phyloP scores from a whole-genome alignment of 345 rosid genomes.

The Acer negundo region DNA sequence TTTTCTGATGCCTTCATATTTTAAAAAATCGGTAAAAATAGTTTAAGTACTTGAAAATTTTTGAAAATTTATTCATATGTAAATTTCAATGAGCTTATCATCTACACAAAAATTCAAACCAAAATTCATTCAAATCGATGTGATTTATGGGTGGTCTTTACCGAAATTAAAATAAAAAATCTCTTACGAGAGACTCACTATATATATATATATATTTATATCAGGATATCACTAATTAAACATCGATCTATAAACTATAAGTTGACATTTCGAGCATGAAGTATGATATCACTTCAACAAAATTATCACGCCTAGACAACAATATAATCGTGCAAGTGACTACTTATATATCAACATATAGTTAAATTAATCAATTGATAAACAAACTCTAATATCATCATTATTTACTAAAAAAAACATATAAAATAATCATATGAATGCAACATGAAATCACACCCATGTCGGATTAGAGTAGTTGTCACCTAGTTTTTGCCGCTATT shows the following conservation, averaged over 20 bases:
- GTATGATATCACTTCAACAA: background rate
- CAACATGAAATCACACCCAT: background rate
- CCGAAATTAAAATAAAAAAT: no score
- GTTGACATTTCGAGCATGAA: background rate
- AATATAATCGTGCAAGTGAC: background rate
- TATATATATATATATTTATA: no score
- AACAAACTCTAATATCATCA: background rate
- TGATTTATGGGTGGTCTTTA: no score
- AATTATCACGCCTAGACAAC: background rate
- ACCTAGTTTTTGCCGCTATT: background rate
- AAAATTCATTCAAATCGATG: no score
- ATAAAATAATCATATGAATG: background rate
- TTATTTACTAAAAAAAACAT: background rate
- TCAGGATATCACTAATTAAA: background rate
- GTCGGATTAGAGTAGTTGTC: background rate
- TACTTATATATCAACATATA: background rate
- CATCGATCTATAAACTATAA: background rate
- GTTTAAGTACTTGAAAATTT: no score
- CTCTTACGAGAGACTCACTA: no score
- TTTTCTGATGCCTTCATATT: no score
- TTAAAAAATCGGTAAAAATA: no score
- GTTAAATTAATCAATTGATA: background rate
- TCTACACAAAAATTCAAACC: no score
- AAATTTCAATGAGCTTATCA: no score
- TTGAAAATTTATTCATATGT: no score